phyloP scores from a whole-genome alignment of 2,329 filamentous ascomycete species.

The Penicillium sp. region DNA sequence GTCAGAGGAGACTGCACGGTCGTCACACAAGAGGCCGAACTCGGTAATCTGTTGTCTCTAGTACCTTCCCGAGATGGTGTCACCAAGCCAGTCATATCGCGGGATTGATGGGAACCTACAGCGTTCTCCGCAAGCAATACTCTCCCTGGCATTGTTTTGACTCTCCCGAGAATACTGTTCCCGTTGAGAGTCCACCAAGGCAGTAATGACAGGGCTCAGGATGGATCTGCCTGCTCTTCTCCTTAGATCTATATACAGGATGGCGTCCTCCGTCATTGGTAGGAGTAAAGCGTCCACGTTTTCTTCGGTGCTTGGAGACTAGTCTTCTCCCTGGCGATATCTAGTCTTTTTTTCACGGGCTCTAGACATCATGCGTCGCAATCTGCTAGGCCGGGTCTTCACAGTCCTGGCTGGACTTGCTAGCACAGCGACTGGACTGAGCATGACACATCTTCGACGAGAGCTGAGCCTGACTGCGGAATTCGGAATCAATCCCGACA shows the following conservation, averaged over 20 bases:
- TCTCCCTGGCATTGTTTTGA: constrained; percentile 3
- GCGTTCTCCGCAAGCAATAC: constrained; percentile 12
- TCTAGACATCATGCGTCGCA: constrained; percentile 7
- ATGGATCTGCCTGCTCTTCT: not conserved
- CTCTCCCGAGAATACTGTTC: constrained; percentile 7
- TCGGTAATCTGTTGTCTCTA: constrained; percentile 1
- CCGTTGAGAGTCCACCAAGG: not conserved
- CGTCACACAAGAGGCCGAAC: not conserved
- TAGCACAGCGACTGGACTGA: constrained; percentile 3
- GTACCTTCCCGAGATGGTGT: not conserved
- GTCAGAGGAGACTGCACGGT: too few species aligned
- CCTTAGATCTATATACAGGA: not conserved
- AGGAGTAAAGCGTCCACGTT: too few species aligned
- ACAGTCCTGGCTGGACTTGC: constrained; percentile 8
- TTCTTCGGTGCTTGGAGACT: too few species aligned
- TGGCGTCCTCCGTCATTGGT: too few species aligned
- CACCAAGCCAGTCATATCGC: not conserved
- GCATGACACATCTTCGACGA: constrained; percentile 5
- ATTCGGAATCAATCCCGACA: constrained; percentile 12
- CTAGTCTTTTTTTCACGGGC: too few species aligned
- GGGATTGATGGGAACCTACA: constrained; percentile 3
- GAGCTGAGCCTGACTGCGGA: constrained; percentile 16
- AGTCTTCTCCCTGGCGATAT: too few species aligned
- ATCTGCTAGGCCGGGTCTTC: not conserved
- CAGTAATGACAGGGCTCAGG: not conserved